Evolutionary conservation across 2,329 filamentous ascomycete genomes (phyloP).

Genomic region (Fusarium albosuccineum): DNA sequence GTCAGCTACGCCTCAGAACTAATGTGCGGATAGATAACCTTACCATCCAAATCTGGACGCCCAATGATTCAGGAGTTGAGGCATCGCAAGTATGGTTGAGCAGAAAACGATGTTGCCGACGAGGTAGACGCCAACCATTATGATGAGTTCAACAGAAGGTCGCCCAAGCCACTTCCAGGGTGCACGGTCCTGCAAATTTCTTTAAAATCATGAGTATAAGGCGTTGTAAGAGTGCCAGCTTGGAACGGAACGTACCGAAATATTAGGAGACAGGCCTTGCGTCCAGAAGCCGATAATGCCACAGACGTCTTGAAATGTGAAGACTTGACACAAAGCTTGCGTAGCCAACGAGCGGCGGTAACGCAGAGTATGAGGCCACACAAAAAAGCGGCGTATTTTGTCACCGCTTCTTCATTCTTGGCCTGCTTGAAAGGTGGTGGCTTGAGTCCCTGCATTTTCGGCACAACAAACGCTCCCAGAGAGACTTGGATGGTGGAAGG

Average conservation of each 20-base stretch:
- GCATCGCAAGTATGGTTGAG: constrained; percentile 3
- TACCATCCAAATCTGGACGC: constrained; percentile 45
- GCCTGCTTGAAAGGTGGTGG: constrained; percentile 3
- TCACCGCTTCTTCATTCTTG: constrained; percentile 12
- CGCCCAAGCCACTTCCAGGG: neutral
- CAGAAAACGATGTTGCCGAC: neutral
- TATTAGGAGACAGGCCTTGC: neutral
- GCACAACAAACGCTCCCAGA: neutral
- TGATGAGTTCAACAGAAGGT: neutral
- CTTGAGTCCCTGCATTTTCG: neutral
- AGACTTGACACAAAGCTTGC: neutral
- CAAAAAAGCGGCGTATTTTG: constrained; percentile 7
- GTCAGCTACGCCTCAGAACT: neutral
- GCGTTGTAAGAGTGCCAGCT: fast-evolving
- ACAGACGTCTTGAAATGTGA: neutral
- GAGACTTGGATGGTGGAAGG: neutral
- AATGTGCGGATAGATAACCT: neutral
- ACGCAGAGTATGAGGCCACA: neutral
- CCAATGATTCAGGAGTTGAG: neutral
- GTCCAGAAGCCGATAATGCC: neutral
- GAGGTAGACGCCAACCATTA: neutral
- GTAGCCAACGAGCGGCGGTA: neutral
- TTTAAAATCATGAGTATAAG: neutral
- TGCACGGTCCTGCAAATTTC: neutral
- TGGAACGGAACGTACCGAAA: neutral